Base-by-base conservation (phyloP, 306 rosid genomes). In the Comarum palustre region DNA sequence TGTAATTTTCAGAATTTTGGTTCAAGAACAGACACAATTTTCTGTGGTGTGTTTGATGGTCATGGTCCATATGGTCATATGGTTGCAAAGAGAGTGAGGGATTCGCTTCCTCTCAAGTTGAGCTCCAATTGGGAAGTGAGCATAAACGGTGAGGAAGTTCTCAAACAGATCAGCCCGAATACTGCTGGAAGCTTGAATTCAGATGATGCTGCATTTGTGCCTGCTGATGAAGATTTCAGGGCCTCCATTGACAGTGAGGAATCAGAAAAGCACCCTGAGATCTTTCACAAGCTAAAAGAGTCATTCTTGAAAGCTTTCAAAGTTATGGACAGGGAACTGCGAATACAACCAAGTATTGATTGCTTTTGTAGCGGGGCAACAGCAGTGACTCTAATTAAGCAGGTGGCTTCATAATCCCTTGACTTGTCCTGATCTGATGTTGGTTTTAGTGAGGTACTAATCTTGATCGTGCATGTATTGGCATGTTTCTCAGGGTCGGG, bases 11-110 rank as follows among this genome's bases (percentile, higher is more conserved):
- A 95, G 99, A 91, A 92, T 84, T 95, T 95, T 60, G 87, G 96
- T 69, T 88, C 96, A 20, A 83, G 96, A 75, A 82, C 81, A 39
- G 96, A 87, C 79, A 83, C 97, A n/a, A 47, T 80, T 74, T 95
- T 95, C 82, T 95, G 99, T 73, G 99, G 99, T 47, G 99, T 95
- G 81, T 95, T 95, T 66, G 99, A 95, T 79, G 99, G 99, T 42
- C 99, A 95, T 11, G 99, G 99, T 60, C 99, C 99, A 0, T 95
- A 25, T 72, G 99, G 99, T 63, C 99, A 95, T 81, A 85, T 95
- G 99, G 99, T 95, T 69, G 99, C 99, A 1, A 95, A 88, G 84
- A 91, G 84, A 84, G 99, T 95, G 87, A 88, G 99, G 87, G 99
- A 95, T 86, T 86, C 92, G 70, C 96, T 95, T 76, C 99, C 99